Conservation (phyloP, 2,329 filamentous ascomycete genomes). For the Cladosporium sphaerospermum region DNA sequence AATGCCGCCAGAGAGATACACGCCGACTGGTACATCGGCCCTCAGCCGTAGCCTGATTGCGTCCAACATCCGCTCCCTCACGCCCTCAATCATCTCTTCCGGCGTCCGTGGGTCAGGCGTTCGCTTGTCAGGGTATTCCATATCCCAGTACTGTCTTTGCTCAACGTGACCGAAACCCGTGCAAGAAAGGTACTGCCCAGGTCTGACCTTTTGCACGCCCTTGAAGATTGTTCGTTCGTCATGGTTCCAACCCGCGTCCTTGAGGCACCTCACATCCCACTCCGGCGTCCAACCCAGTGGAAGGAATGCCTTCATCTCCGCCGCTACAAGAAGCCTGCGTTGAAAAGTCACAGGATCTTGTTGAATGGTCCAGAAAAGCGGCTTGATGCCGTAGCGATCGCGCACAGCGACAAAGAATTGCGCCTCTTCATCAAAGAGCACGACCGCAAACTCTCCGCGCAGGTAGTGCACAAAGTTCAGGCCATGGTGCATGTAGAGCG, state of each 20-base stretch:
- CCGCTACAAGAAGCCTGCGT: conserved; percentile 41
- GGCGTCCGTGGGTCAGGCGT: conserved; percentile 38
- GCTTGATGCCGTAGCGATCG: conserved; percentile 54
- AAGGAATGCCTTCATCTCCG: conserved; percentile 51
- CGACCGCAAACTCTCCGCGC: conserved; percentile 50
- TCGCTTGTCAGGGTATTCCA: conserved; percentile 46
- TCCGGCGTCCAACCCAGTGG: conserved; percentile 46
- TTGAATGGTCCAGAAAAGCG: conserved; percentile 46
- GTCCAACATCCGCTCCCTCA: conserved; percentile 47
- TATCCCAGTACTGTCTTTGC: conserved; percentile 48
- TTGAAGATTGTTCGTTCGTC: conserved; percentile 47
- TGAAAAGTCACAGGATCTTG: conserved; percentile 13
- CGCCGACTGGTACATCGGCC: conserved; percentile 53
- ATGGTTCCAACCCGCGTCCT: conserved; percentile 39
- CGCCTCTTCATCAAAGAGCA: conserved; percentile 44
- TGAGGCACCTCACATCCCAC: conserved; percentile 47
- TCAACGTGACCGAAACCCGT: conserved; percentile 34
- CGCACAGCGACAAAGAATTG: conserved; percentile 43
- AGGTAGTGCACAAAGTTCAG: conserved; percentile 41
- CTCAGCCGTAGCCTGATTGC: conserved; percentile 48
- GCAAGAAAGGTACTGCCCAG: conserved; percentile 41
- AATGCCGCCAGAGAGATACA: conserved; percentile 53
- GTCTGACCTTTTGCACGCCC: conserved; percentile 41
- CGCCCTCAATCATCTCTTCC: conserved; percentile 47
- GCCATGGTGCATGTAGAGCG: conserved; percentile 47